phyloP scores from a whole-genome alignment of 257 asterid species.

The Scutellaria barbata region DNA sequence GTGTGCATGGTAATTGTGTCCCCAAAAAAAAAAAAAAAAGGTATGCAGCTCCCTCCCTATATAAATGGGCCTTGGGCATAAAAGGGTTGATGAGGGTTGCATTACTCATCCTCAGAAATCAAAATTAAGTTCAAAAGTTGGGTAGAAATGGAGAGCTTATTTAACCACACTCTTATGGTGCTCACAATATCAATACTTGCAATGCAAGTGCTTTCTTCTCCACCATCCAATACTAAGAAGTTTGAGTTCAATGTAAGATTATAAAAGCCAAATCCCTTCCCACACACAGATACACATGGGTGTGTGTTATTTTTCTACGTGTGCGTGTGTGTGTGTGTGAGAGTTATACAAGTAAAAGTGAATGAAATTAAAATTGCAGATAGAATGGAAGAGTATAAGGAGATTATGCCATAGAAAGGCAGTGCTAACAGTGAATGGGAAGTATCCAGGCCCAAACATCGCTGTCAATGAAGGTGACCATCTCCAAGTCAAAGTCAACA shows the following conservation, averaged over 20 bases:
- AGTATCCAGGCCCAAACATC: constrained; percentile 79
- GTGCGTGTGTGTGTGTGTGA: no score
- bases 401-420: constrained; percentile 63
- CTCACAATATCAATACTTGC: constrained; percentile 32
- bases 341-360: no score
- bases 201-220: constrained; percentile 39
- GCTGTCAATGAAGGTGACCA: constrained; percentile 75
- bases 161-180: constrained; percentile 22
- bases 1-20: no score
- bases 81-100: no score
- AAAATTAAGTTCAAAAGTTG: no score
- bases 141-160: constrained; percentile 47
- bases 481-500: constrained; percentile 62
- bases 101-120: no score
- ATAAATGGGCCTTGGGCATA: no score
- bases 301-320: no score
- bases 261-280: neutral
- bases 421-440: constrained; percentile 62
- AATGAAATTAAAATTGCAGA: constrained; percentile 44
- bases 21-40: no score
- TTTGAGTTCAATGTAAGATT: constrained; percentile 56
- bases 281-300: no score
- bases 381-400: constrained; percentile 63
- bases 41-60: no score
- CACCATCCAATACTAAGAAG: constrained; percentile 46